Conservation (phyloP, 306 rosid species). For the Medicago lupulina region DNA sequence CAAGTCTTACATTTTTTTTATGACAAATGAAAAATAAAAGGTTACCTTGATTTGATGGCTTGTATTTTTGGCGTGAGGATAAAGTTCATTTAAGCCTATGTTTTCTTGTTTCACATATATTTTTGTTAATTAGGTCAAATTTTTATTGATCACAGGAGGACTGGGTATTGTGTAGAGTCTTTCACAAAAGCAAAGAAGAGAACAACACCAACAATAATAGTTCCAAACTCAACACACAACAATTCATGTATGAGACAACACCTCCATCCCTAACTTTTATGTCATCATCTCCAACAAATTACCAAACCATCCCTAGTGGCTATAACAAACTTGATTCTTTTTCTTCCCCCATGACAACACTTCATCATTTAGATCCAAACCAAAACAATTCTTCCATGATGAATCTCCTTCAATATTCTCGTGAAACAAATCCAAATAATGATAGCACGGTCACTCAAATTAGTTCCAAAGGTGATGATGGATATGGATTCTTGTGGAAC, state of each 20-base stretch:
- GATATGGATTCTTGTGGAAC: conserved; percentile 81
- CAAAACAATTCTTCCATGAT: conserved; percentile 53
- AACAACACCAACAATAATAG: conserved; percentile 33
- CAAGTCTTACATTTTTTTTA: too few species aligned
- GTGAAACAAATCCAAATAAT: conserved; percentile 45
- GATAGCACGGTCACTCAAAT: conserved; percentile 37
- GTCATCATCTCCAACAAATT: conserved; percentile 53
- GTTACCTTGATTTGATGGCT: not conserved
- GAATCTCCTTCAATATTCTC: conserved; percentile 62
- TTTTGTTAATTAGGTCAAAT: conserved; percentile 36
- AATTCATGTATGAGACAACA: conserved; percentile 42
- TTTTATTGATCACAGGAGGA: conserved; percentile 76
- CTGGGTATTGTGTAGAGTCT: conserved; percentile 97
- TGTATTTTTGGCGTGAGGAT: conserved; percentile 30
- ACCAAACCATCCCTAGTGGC: conserved; percentile 48
- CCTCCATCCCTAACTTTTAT: conserved; percentile 47
- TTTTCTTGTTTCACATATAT: conserved; percentile 16
- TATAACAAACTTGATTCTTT: conserved; percentile 55
- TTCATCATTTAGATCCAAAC: conserved; percentile 39
- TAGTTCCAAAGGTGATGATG: conserved; percentile 56
- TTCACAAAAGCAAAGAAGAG: conserved; percentile 77
- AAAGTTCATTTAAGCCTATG: too few species aligned
- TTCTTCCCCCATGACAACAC: conserved; percentile 54
- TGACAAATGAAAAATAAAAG: not conserved
- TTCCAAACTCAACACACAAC: conserved; percentile 48